Conservation (phyloP, 208 protist genomes). For the Wallacemonas sp. region DNA sequence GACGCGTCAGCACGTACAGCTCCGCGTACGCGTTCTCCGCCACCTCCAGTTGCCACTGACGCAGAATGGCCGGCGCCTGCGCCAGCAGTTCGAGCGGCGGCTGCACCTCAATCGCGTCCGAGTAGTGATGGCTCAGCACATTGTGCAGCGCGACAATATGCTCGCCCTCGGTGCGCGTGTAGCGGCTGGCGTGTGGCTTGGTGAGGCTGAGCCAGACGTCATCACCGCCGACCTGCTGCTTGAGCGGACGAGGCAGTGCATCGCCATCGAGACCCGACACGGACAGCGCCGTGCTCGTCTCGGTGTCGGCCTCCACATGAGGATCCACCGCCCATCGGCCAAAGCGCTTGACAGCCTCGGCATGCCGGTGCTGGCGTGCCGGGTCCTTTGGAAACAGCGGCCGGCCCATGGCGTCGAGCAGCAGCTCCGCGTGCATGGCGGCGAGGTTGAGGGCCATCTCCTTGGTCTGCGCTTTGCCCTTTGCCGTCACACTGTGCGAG, state of each 20-base stretch:
- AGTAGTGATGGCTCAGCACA: constrained; percentile 43
- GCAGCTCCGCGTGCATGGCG: constrained; percentile 83
- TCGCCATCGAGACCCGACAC: constrained; percentile 29
- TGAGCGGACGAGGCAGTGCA: constrained; percentile 69
- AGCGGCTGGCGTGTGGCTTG: neutral
- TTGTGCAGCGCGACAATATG: constrained; percentile 59
- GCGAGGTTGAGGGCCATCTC: constrained; percentile 69
- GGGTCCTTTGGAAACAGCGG: constrained; percentile 61
- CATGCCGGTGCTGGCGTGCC: constrained; percentile 60
- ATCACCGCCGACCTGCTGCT: constrained; percentile 70
- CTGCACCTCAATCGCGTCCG: constrained; percentile 66
- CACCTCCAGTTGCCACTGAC: constrained; percentile 62
- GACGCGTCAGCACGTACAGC: constrained; percentile 71
- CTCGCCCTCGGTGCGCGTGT: constrained; percentile 54
- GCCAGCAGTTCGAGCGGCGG: constrained; percentile 51
- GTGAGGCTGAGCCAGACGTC: constrained; percentile 55
- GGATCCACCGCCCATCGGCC: constrained; percentile 78
- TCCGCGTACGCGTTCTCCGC: constrained; percentile 60
- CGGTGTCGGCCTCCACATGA: constrained; percentile 16
- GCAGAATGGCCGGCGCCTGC: constrained; percentile 51
- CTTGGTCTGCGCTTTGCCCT: constrained; percentile 61
- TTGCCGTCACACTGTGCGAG: constrained; percentile 23
- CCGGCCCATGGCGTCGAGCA: constrained; percentile 64
- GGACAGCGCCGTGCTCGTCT: constrained; percentile 19
- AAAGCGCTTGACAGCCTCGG: constrained; percentile 47